Evolutionary conservation across 352 stramenopile species (phyloP), one percentile per base, ranked within the genome.

Genomic region (Globisporangium viniferum): DNA sequence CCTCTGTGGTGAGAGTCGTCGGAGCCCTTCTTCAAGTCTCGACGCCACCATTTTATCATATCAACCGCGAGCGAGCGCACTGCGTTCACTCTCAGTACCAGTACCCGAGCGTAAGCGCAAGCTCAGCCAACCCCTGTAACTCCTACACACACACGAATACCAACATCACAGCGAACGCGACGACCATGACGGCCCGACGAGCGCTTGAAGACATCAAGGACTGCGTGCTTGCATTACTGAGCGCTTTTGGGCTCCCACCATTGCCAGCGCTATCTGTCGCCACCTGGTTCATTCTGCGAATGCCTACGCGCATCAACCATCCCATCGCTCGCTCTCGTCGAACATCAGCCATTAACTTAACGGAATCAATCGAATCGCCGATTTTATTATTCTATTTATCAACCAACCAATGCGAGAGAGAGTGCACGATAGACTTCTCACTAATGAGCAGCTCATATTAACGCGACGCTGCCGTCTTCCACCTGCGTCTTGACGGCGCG

Each of bases 401-500:
- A 56, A 20, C 44, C 56, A 62, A 48, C 8, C 36, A 55, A 66
- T 41, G 18, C 18, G 20, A 49, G 18, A 33, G 60, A 15, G 31
- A 57, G 46, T 4, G 59, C n/a, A 20, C 12, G 53, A 24, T 24
- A 51, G 22, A 15, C 31, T 33, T 18, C n/a, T n/a, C 20, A 14
- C 63, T n/a, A 2, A 2, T 1, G 29, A 35, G 64, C 59, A 39
- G 36, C 24, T 71, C 70, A 78, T 66, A 88, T 80, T 49, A 95
- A 72, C 33, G 72, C 73, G 20, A 93, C 76, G 18, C 81, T 66
- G 5, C 84, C 84, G 7, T 81, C 73, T 66, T 89, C 70, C 3
- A 95, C 82, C 46, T 92, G 75, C 15, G 66, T 65, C 49, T 88
- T 73, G 33, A 92, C 71, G 6, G 74, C 78, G 22, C 80, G 78